phyloP scores from a whole-genome alignment of 1,284 basidiomycete genomes.

The Naganishia cerealis region DNA sequence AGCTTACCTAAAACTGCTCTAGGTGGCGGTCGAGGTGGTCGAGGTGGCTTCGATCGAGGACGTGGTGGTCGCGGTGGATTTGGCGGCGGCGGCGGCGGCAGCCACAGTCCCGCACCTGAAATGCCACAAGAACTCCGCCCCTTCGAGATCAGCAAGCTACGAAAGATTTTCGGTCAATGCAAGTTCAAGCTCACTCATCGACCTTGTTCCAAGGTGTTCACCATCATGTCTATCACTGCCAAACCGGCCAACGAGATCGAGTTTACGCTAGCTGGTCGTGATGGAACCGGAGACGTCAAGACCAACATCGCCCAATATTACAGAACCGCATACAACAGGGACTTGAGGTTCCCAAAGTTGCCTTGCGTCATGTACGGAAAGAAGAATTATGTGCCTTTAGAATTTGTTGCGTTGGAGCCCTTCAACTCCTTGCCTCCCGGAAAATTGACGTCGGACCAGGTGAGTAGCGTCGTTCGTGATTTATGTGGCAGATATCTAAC shows the following conservation, averaged over 20 bases:
- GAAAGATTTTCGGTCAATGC: slow-evolving; percentile 43
- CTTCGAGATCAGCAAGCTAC: slow-evolving; percentile 43
- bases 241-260: slow-evolving; percentile 44
- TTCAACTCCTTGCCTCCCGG: slow-evolving; percentile 51
- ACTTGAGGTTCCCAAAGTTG: slow-evolving; percentile 47
- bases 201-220: slow-evolving; percentile 39
- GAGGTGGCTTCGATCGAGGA: slow-evolving; percentile 28
- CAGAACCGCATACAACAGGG: slow-evolving; percentile 47
- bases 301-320: slow-evolving; percentile 49
- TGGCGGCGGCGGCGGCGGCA: slow-evolving; percentile 7
- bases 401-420: slow-evolving; percentile 46
- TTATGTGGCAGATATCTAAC: neutral
- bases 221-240: slow-evolving; percentile 43
- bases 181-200: slow-evolving; percentile 40
- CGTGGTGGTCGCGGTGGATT: neutral
- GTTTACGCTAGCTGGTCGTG: slow-evolving; percentile 41
- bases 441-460: slow-evolving; percentile 44
- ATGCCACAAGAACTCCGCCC: slow-evolving; percentile 16
- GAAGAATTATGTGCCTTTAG: slow-evolving; percentile 51
- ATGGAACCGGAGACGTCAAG: slow-evolving; percentile 19
- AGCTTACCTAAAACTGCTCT: neutral
- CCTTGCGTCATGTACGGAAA: slow-evolving; percentile 48
- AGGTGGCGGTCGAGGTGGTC: slow-evolving; percentile 25
- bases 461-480: neutral
- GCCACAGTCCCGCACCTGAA: neutral